These are phyloP conservation scores for Auxenochlorella pyrenoidosa DNA, from an alignment of 139 green algal species.

Conservation along the genomic window DNA sequence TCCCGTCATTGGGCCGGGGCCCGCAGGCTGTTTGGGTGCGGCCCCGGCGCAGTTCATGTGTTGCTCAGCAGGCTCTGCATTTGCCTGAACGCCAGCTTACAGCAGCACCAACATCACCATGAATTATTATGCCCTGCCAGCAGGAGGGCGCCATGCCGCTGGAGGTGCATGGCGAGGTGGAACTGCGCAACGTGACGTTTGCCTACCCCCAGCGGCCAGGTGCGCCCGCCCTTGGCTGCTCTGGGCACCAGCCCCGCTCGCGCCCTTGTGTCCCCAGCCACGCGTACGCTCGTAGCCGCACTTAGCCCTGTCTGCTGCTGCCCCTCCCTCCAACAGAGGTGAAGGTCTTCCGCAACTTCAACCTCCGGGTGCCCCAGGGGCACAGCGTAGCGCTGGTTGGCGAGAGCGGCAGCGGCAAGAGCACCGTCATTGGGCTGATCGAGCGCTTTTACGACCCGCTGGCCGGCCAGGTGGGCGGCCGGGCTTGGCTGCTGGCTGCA, in stretches of 20 bases:
- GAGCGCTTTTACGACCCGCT: conserved; percentile 89
- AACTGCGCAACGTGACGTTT: conserved; percentile 66
- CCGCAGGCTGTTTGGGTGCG: too few species aligned
- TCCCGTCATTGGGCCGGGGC: too few species aligned
- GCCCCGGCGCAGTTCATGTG: too few species aligned
- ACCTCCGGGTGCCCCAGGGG: conserved; percentile 63
- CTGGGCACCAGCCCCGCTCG: too few species aligned
- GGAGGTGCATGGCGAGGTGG: conserved; percentile 32
- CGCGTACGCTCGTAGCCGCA: neutral
- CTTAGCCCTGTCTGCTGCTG: neutral
- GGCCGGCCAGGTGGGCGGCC: conserved; percentile 29
- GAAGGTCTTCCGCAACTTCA: conserved; percentile 75
- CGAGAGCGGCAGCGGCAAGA: conserved; percentile 92
- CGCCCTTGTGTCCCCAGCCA: too few species aligned
- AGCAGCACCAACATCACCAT: too few species aligned
- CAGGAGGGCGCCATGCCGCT: conserved; percentile 39
- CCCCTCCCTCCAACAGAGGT: conserved; percentile 1
- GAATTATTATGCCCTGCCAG: neutral
- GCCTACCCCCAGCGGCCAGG: conserved; percentile 71
- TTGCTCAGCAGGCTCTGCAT: too few species aligned
- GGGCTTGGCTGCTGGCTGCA: neutral
- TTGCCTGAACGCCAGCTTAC: too few species aligned
- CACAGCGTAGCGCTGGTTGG: conserved; percentile 91
- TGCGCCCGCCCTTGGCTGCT: too few species aligned
- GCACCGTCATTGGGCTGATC: conserved; percentile 87